Base-by-base conservation (phyloP, 2,329 filamentous ascomycete genomes). In the Paraphaeosphaeria minitans region DNA sequence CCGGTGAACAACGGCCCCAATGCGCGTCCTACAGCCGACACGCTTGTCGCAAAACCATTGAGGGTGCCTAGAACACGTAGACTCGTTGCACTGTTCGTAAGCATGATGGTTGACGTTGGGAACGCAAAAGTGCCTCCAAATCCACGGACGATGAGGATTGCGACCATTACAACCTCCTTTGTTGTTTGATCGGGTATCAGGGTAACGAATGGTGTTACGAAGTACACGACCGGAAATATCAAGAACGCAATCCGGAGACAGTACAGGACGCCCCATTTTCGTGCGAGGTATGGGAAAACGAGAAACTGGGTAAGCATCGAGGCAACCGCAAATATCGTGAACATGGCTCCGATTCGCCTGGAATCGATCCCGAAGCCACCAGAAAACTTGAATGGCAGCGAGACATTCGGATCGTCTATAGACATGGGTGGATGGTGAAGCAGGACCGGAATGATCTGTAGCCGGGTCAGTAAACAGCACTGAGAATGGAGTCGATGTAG, bases 1-100 rank as follows among this genome's bases (percentile, higher is more conserved):
- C 94, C 94, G 0, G 87, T 84, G 35, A 89, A 75, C 0, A 91
- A 90, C 0, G 95, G 94, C 0, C 95, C 95, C 0, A 84, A 70
- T 0, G 92, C 93, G 50, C 93, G 82, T 1, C 93, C 94, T 5
- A 97, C 76, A 0, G 91, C 93, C 63, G 88, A 89, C 35, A 93
- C 87, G 56, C 89, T 90, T 0, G 93, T 97, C 0, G 92, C 93
- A 61, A 97, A 87, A 2, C 94, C 95, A 70, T 98, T 98, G 56
- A 98, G 79, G 0, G 93, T 97, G 1, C 93, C 93, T 5, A 98
- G 84, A 10, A 96, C 85, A 45, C 84, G 81, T 16, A 97, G 80
- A 55, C 89, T 93, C 0, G 83, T 78, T 4, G 92, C 92, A 10
- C 89, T 92, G 77, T 97, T 97, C 29, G 93, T 97, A 39, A 98